phyloP scores from a whole-genome alignment of 2,329 filamentous ascomycete species.

The Penicillium sp. region DNA sequence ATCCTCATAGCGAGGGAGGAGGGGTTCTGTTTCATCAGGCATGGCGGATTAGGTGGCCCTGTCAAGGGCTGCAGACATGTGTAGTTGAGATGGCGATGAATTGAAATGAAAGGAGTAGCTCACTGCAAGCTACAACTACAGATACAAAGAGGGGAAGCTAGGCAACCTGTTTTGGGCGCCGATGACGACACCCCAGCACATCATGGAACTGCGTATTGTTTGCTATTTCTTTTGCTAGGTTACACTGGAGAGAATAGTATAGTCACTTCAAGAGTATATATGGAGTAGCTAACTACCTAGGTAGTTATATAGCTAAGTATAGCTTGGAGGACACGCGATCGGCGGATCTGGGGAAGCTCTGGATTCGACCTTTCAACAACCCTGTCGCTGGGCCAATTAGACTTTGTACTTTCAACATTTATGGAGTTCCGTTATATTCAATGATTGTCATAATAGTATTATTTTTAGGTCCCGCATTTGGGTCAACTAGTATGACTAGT shows the following conservation, averaged over 20 bases:
- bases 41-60: conserved; percentile 17
- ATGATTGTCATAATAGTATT: background rate
- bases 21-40: conserved; percentile 64
- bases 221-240: background rate
- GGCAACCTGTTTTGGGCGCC: conserved; percentile 13
- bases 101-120: background rate
- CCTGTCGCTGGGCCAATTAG: background rate
- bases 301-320: background rate
- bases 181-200: conserved; percentile 12
- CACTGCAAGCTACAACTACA: background rate
- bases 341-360: conserved; percentile 13
- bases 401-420: background rate
- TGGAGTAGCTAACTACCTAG: background rate
- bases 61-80: background rate
- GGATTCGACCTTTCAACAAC: background rate
- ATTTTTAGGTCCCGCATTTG: background rate
- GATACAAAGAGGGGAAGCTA: background rate
- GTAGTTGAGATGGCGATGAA: background rate
- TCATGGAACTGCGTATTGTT: conserved; percentile 1
- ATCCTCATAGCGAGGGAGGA: conserved; percentile 70
- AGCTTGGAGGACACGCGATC: background rate
- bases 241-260: no score
- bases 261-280: background rate
- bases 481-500: background rate
- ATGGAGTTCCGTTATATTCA: background rate